phyloP scores from a whole-genome alignment of 2,329 filamentous ascomycete genomes.

The Penicillium sp. region DNA sequence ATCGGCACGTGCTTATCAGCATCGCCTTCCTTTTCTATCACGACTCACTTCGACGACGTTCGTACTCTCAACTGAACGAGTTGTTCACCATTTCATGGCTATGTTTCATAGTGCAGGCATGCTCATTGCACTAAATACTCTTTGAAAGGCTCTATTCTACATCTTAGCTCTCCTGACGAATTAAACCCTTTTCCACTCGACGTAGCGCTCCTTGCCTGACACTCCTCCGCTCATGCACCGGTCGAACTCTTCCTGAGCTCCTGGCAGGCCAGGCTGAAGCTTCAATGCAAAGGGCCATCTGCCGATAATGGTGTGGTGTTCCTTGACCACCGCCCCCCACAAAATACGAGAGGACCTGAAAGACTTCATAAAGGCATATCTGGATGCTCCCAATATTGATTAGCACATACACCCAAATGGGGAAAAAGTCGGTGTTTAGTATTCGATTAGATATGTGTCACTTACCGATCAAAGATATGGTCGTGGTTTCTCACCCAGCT shows the following conservation, averaged over 20 bases:
- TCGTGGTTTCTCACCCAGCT: constrained; percentile 4
- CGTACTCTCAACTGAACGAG: too few relatives aligned
- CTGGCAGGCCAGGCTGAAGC: background rate
- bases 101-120: too few relatives aligned
- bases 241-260: constrained; percentile 31
- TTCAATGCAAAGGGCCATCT: background rate
- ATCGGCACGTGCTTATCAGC: background rate
- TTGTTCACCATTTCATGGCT: too few relatives aligned
- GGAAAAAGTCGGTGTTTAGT: background rate
- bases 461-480: constrained; percentile 15
- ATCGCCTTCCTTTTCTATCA: too few relatives aligned
- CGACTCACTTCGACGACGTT: too few relatives aligned
- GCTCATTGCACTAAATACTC: too few relatives aligned
- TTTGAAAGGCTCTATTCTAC: too few relatives aligned
- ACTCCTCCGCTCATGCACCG: constrained; percentile 10
- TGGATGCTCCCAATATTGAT: background rate
- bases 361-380: background rate
- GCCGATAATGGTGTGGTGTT: constrained; percentile 28
- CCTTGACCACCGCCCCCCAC: constrained; percentile 23
- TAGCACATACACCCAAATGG: background rate
- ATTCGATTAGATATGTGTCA: too few relatives aligned
- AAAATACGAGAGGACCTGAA: background rate
- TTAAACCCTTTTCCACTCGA: constrained; percentile 27
- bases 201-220: constrained; percentile 26
- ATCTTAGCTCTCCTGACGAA: too few relatives aligned